Evolutionary conservation across 1,139 yeast genomes (phyloP), one percentile per base, ranked within the genome.

Genomic region (Yamadazyma taylorii): DNA sequence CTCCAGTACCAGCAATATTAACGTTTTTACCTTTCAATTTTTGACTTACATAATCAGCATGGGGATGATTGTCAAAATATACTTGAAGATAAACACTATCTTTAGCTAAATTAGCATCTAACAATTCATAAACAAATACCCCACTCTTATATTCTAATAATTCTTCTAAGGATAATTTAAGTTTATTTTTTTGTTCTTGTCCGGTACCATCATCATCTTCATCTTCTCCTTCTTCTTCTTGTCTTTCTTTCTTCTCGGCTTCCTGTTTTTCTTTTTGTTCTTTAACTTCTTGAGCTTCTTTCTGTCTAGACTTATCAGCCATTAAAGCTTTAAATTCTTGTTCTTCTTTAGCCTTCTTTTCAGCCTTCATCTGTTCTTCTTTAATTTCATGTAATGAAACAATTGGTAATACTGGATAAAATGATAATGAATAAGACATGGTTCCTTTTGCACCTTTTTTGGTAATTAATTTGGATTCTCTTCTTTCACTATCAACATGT

Each of bases 381-480:
- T 67, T 72, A 34, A 78, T 69, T 47, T 87, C 96, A 42, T 79
- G 85, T 37, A 87, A 79, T 24, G 88, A 78, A 70, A 83, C 72
- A 7, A 89, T 84, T 11, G 90, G 88, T 38, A 85, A 61, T 13
- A 83, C 65, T 17, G 98, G 97, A 61, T 79, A 88, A 69, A 92
- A 92, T 3, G 94, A 76, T 36, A 85, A 66, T 10, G 80, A 72
- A 59, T 86, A 92, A 11, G 79, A 73, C 25, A 92, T 70, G 15
- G 73, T 63, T 55, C 98, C 98, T 66, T 85, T 85, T 30, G 95
- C 80, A 13, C 92, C 89, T 55, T 81, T 85, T 50, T 75, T 79
- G 52, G 80, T 79, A 31, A 83, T 76, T 48, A 92, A 70, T 47
- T 77, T 75, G 35, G 82, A 80, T 7, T 71, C 72, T 51, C 83